phyloP scores from a whole-genome alignment of 2,329 filamentous ascomycete species.

The Cercospora sp. region DNA sequence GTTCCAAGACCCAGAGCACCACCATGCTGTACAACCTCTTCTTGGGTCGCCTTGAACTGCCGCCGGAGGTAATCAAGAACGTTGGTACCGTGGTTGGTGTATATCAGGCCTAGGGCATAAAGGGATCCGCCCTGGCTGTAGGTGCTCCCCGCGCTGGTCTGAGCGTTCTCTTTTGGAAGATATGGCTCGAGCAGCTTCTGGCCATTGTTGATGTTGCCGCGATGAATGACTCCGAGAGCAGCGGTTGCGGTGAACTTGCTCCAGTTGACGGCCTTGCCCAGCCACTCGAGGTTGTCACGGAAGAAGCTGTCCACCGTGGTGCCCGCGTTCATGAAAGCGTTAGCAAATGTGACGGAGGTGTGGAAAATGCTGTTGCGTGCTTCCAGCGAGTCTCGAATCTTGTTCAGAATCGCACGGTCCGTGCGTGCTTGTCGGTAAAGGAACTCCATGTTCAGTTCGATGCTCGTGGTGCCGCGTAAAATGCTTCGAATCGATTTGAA shows the following conservation, averaged over 20 bases:
- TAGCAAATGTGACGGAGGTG: conserved; percentile 93
- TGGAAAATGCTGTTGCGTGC: conserved; percentile 98
- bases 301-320: conserved; percentile 99
- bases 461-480: conserved; percentile 87
- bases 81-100: conserved; percentile 93
- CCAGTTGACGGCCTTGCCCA: conserved; percentile 98
- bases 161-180: conserved; percentile 73
- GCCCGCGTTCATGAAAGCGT: conserved; percentile 98
- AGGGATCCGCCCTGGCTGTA: conserved; percentile 96
- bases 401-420: conserved; percentile 89
- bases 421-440: conserved; percentile 89
- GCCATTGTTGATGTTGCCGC: conserved; percentile 89
- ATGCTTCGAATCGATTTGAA: conserved; percentile 61
- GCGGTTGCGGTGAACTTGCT: conserved; percentile 98
- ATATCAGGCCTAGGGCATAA: conserved; percentile 93
- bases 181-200: conserved; percentile 94
- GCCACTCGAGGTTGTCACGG: conserved; percentile 94
- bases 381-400: conserved; percentile 92
- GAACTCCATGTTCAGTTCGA: conserved; percentile 94
- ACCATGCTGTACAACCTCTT: conserved; percentile 96
- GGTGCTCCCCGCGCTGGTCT: conserved; percentile 73
- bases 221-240: conserved; percentile 92
- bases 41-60: conserved; percentile 73
- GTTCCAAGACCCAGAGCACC: conserved; percentile 93
- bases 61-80: conserved; percentile 77